Base-by-base conservation (phyloP, 2,329 filamentous ascomycete genomes). In the Karstenula rhodostoma region DNA sequence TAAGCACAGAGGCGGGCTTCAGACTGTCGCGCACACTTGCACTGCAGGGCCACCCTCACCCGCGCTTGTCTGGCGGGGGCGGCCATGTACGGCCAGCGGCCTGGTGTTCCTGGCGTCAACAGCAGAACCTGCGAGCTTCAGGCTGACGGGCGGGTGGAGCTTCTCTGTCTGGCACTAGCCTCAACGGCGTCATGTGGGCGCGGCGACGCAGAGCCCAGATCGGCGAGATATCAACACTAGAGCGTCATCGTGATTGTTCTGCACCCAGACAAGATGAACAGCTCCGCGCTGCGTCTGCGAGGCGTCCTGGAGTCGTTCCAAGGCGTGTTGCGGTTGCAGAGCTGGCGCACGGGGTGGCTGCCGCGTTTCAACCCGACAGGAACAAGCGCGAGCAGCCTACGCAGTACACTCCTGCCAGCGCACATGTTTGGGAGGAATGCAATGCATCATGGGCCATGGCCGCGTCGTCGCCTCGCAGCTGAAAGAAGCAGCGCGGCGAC, bases 171-270 rank as follows among this genome's bases (percentile, higher is more conserved):
- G 37, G 15, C 49, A 40, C 33, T 51, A 51, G 49, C n/a, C 49
- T 37, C 49, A 51, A 51, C 49, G 49, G 49, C 49, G 27, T 33
- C 47, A 35, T 50, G 47, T 35, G 27, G 29, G 47, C 29, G 49
- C 15, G 33, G 33, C 49, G 22, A 33, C 17, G 47, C 49, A 33
- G 27, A 37, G n/a, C 17, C 48, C 48, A 27, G 49, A 54, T 58
- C 37, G 37, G 37, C 37, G 15, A 19, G n/a, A 40, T 19, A n/a
- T 9, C n/a, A 40, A 40, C 37, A 19, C 56, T 37, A 56, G 44
- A 9, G 44, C 37, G 47, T 22, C 32, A 35, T 50, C 27, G n/a
- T 50, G 15, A 3, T 15, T 15, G 12, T 37, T 22, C 9, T 37
- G 48, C 29, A 35, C 23, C 46, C 15, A 17, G n/a, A 48, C 5